Conservation (phyloP, 371 early-diverging fungal species). For the Mucor indicus region DNA sequence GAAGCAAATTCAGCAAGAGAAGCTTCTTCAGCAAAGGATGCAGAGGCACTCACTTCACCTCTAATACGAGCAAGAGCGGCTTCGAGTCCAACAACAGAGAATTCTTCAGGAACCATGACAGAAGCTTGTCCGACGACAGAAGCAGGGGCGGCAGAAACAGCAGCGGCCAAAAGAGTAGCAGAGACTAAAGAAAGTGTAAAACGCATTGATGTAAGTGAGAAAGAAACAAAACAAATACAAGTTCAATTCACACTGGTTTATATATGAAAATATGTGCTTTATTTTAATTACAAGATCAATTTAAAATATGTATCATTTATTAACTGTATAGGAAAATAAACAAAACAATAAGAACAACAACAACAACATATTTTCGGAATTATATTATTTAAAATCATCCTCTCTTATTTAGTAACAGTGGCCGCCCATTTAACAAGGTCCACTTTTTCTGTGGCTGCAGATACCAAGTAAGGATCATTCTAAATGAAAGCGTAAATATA, state of each 20-base stretch:
- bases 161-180: slow-evolving; percentile 27
- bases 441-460: slow-evolving; percentile 52
- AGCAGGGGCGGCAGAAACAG: slow-evolving; percentile 21
- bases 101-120: slow-evolving; percentile 6
- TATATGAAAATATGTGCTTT: too few species aligned
- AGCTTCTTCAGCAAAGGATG: not conserved
- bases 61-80: slow-evolving; percentile 28
- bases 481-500: slow-evolving; percentile 24
- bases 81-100: slow-evolving; percentile 21
- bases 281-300: too few species aligned
- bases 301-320: too few species aligned
- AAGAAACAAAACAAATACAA: too few species aligned
- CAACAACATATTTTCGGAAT: too few species aligned
- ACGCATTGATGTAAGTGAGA: slow-evolving; percentile 21
- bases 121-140: slow-evolving; percentile 5
- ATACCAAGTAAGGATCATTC: slow-evolving; percentile 55
- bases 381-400: too few species aligned
- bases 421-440: slow-evolving; percentile 56
- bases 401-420: slow-evolving; percentile 17
- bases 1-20: not conserved
- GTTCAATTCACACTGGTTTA: too few species aligned
- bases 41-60: not conserved
- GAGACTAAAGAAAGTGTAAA: slow-evolving; percentile 35
- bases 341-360: too few species aligned
- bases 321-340: too few species aligned